Percentiles rank a stretch among this genome's conserved stretches.
phyloP scores from a whole-genome alignment of 2,329 filamentous ascomycete genomes.

The Reticulascus tulasneorum region DNA sequence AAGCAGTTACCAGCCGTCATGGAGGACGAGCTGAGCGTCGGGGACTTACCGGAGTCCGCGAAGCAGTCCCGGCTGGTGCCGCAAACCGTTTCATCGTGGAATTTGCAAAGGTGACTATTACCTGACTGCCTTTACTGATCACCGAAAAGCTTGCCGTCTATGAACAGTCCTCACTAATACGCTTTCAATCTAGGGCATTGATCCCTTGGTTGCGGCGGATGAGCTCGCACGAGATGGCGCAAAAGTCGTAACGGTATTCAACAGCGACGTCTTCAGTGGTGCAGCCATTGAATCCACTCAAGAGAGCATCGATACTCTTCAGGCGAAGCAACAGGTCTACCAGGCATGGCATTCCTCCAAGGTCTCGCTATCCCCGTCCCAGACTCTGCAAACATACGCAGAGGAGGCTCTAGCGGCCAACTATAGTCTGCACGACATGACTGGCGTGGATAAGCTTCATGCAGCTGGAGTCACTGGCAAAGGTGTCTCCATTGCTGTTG shows the following conservation, averaged over 20 bases:
- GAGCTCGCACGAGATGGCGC: constrained; percentile 6
- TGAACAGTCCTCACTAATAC: not conserved
- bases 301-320: constrained; percentile 13
- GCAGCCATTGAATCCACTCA: constrained; percentile 10
- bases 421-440: constrained; percentile 30
- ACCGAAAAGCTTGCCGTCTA: too few species aligned
- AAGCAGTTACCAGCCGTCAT: too few species aligned
- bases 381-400: not conserved
- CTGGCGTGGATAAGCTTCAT: constrained; percentile 5
- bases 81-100: constrained; percentile 14
- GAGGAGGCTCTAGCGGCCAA: constrained; percentile 16
- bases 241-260: constrained; percentile 12
- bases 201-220: constrained; percentile 1
- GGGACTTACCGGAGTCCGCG: too few species aligned
- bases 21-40: too few species aligned
- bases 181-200: constrained; percentile 1
- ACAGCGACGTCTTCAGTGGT: constrained; percentile 26
- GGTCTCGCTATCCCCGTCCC: constrained; percentile 5
- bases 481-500: constrained; percentile 3
- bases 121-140: too few species aligned
- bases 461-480: constrained; percentile 3
- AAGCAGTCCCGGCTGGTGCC: too few species aligned
- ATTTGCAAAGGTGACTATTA: constrained; percentile 1
- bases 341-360: constrained; percentile 11
- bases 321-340: constrained; percentile 4